phyloP scores from a whole-genome alignment of 257 asterid genomes.

The Ophiorrhiza pumila region DNA sequence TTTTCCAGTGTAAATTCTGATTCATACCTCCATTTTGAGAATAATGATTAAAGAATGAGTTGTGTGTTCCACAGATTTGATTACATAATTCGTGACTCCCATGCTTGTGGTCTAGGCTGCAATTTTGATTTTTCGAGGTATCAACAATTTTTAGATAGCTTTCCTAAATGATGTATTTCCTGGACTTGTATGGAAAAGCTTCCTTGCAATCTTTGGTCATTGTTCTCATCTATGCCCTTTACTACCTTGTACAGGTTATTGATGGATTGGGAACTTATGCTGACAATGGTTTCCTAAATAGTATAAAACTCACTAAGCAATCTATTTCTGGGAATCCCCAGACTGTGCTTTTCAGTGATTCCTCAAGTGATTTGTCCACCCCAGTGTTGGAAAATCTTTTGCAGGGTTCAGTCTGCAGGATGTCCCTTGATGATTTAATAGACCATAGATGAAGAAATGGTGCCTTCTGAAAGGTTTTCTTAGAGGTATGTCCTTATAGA shows the following conservation, averaged over 20 bases:
- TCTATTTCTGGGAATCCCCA: constrained; percentile 49
- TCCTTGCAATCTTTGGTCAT: neutral
- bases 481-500: neutral
- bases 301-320: constrained; percentile 39
- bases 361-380: constrained; percentile 31
- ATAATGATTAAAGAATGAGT: constrained; percentile 8
- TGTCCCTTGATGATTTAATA: constrained; percentile 14
- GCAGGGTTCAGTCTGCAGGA: constrained; percentile 32
- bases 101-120: constrained; percentile 93
- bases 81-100: constrained; percentile 84
- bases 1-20: constrained; percentile 11
- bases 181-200: neutral
- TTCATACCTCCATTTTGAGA: constrained; percentile 3
- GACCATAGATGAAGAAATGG: neutral
- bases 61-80: constrained; percentile 58
- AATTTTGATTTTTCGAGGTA: constrained; percentile 80
- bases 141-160: constrained; percentile 17
- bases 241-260: constrained; percentile 42
- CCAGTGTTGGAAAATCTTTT: constrained; percentile 36
- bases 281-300: constrained; percentile 37
- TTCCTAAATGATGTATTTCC: constrained; percentile 5
- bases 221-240: constrained; percentile 11
- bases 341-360: constrained; percentile 55
- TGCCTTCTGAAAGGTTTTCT: neutral
- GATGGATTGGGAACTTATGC: constrained; percentile 56